phyloP scores from a whole-genome alignment of 306 rosid species.

The Malus asiatica region DNA sequence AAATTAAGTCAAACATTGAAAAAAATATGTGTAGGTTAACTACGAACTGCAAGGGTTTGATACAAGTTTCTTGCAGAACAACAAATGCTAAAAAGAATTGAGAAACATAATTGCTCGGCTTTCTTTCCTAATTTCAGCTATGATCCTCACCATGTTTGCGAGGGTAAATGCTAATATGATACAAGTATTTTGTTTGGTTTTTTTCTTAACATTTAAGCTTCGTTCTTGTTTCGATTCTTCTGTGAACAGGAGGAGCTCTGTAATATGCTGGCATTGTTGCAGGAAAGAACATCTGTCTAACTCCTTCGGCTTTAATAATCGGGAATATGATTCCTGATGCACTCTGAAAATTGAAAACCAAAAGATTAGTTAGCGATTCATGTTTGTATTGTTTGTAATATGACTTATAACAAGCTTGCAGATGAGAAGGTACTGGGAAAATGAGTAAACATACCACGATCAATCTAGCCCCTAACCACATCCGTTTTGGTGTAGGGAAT shows the following conservation, averaged over 20 bases:
- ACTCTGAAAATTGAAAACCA: slow-evolving; percentile 30
- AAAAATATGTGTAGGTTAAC: neutral
- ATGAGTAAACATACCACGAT: slow-evolving; percentile 29
- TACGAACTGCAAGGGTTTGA: slow-evolving; percentile 5
- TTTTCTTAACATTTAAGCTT: neutral
- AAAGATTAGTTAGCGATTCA: neutral
- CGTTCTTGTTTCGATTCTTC: neutral
- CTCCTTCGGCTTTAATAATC: slow-evolving; percentile 71
- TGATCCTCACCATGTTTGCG: neutral
- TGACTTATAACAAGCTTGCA: neutral
- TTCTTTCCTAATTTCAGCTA: neutral
- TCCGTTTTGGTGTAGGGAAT: slow-evolving; percentile 54
- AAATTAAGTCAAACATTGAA: neutral
- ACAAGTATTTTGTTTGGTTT: neutral
- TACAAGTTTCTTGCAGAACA: neutral
- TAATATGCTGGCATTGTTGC: slow-evolving; percentile 65
- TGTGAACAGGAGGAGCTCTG: slow-evolving; percentile 53
- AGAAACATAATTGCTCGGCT: neutral
- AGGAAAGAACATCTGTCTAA: slow-evolving; percentile 78
- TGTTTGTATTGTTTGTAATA: neutral
- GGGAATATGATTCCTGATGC: slow-evolving; percentile 76
- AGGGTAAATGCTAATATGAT: neutral
- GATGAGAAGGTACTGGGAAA: neutral
- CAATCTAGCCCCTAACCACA: slow-evolving; percentile 61
- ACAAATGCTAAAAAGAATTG: neutral